A percentile compares a stretch with the other conserved stretches of the same genome.
These are phyloP conservation scores for Zasmidium citrigriseum DNA, from an alignment of 2,329 filamentous ascomycete species.

Conservation along the genomic window DNA sequence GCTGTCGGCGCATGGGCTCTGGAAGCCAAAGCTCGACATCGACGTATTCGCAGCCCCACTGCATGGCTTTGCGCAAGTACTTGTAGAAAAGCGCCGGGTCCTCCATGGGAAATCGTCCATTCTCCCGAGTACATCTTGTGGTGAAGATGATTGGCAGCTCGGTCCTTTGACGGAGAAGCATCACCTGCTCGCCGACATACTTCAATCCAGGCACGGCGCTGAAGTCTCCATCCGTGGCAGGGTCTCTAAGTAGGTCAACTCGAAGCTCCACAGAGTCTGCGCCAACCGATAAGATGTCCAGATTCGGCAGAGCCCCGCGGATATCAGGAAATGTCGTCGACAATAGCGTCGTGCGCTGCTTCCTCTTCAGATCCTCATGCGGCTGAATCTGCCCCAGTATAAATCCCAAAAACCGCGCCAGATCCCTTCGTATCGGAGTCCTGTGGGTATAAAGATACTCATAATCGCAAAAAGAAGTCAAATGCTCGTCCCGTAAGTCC, in stretches of 20 bases:
- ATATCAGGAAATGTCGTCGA: conserved; percentile 89
- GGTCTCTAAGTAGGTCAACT: conserved; percentile 78
- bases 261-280: conserved; percentile 83
- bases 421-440: conserved; percentile 71
- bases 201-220: conserved; percentile 72
- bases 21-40: conserved; percentile 88
- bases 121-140: conserved; percentile 77
- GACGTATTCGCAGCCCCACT: conserved; percentile 88
- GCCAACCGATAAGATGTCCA: conserved; percentile 84
- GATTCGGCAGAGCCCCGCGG: conserved; percentile 75
- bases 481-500: conserved; percentile 56
- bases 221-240: conserved; percentile 61
- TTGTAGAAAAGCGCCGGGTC: conserved; percentile 72
- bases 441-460: conserved; percentile 80
- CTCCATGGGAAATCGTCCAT: conserved; percentile 82
- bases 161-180: conserved; percentile 78
- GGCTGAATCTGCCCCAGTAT: conserved; percentile 77
- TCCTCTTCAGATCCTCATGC: conserved; percentile 75
- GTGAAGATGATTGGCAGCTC: conserved; percentile 91
- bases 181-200: conserved; percentile 84
- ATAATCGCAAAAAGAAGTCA: conserved; percentile 74
- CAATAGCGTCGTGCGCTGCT: conserved; percentile 78
- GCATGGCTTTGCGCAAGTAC: conserved; percentile 79
- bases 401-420: conserved; percentile 77
- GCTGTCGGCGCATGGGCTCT: conserved; percentile 67